Conservation (phyloP, 495 filamentous ascomycete species). For the Chaetomium fimeti region DNA sequence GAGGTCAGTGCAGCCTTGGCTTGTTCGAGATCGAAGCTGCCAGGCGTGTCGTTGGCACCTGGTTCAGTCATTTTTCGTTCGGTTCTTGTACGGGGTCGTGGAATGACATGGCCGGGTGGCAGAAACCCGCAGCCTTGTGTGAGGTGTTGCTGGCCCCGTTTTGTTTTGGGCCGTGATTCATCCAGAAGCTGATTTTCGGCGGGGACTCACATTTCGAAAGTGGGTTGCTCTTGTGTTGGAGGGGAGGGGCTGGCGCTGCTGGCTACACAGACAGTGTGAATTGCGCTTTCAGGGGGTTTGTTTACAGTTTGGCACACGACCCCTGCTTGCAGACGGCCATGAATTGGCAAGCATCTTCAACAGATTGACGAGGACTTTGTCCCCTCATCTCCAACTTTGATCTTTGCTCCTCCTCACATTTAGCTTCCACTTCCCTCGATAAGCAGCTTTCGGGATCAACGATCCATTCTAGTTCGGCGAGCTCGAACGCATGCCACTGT, state of each 20-base stretch:
- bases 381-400: neutral
- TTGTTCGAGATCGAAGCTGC: constrained; percentile 40
- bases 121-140: constrained; percentile 18
- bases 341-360: no score
- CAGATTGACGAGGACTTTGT: no score
- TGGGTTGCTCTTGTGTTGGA: constrained; percentile 25
- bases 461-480: no score
- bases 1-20: constrained; percentile 46
- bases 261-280: neutral
- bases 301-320: neutral
- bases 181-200: constrained; percentile 29
- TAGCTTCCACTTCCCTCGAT: no score
- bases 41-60: constrained; percentile 32
- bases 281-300: neutral
- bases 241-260: neutral
- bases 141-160: constrained; percentile 14
- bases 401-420: no score
- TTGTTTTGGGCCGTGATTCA: constrained; percentile 23
- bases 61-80: constrained; percentile 48
- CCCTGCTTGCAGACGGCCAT: neutral
- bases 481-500: constrained; percentile 12
- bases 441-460: no score
- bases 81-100: constrained; percentile 33
- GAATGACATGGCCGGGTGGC: constrained; percentile 35
- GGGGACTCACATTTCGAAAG: constrained; percentile 35